Evolutionary conservation across 176 grass and related monocot genomes (phyloP), one percentile per base, ranked within the genome.

Genomic region (Hordeum marinum): DNA sequence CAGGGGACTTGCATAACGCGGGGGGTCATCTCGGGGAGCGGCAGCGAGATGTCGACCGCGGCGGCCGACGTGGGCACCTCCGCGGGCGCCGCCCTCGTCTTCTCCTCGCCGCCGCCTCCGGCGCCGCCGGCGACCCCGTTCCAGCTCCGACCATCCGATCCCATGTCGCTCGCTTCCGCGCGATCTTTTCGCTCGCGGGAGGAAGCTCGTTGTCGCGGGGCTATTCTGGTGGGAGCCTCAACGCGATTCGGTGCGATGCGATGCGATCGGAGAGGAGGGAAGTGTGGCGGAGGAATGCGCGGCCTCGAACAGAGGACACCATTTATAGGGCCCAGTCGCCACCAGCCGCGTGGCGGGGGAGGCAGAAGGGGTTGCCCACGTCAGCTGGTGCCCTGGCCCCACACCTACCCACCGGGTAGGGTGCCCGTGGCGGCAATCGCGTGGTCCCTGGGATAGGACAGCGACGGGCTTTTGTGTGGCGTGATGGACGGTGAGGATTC

Each of bases 41-140:
- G 90, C 41, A 99, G 84, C 39, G 88, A 73, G 86, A 96, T 99
- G 79, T 99, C 93, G 80, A 99, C 72, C 12, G 86, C 31, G 5
- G 86, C 42, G 25, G 68, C 0, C n/a, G 84, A 91, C 7, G 88
- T 91, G 75, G 91, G 93, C 73, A 95, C 82, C 34, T 84, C 76
- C 14, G 78, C 55, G 50, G 14, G 68, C 23, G 64, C 34, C 2
- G 62, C 4, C 5, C 41, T 74, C 76, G 4, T 36, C n/a, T 88
- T 39, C 48, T 78, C 90, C 72, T 68, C 84, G 3, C 3, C 37
- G 15, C 43, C 57, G 9, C 78, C 17, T 1, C 24, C 32, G 8
- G 7, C 66, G 0, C 58, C 23, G 64, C 24, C 66, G 81, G 35
- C 57, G 6, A 24, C 27, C 17, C 79, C 40, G 73, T 78, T 85